A percentile compares a stretch with the other conserved stretches of the same genome.
Conservation (phyloP, 2,329 filamentous ascomycete genomes). For the Furcasterigmium furcatum region DNA sequence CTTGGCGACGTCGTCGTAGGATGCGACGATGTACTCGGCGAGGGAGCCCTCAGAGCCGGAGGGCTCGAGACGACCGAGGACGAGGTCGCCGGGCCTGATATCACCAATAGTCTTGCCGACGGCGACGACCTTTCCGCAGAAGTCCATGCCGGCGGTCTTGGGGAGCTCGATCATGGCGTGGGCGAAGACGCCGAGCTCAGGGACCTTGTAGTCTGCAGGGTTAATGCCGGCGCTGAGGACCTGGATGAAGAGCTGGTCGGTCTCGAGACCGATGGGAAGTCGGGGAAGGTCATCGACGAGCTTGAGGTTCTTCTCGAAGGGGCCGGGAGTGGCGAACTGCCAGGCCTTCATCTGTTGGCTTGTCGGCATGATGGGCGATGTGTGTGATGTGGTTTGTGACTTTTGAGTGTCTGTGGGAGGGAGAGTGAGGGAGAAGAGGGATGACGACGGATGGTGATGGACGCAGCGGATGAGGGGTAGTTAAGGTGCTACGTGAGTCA, state of each 20-base stretch:
- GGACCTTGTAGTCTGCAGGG: conserved; percentile 46
- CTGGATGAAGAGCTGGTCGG: conserved; percentile 35
- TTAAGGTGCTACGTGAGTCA: background rate
- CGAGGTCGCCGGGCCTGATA: conserved; percentile 34
- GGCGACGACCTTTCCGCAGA: conserved; percentile 43
- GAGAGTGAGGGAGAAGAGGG: background rate
- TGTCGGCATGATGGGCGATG: background rate
- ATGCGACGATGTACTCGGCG: conserved; percentile 35
- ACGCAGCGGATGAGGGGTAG: too few relatives aligned
- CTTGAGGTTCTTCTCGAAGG: conserved; percentile 26
- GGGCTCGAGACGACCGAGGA: conserved; percentile 34
- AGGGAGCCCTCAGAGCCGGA: conserved; percentile 33
- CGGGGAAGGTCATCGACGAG: conserved; percentile 18
- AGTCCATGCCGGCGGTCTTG: conserved; percentile 45
- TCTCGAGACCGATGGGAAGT: conserved; percentile 18
- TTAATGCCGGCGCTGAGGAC: conserved; percentile 42
- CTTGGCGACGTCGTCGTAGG: conserved; percentile 25
- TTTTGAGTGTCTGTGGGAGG: too few relatives aligned
- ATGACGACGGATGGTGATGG: background rate
- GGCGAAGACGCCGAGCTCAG: conserved; percentile 34
- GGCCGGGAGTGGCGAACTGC: conserved; percentile 16
- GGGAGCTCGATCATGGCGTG: conserved; percentile 31
- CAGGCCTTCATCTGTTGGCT: conserved; percentile 12
- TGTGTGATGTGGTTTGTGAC: background rate
- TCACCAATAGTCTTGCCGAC: conserved; percentile 15